Base-by-base conservation (phyloP, 306 rosid species). In the Arachis stenosperma region DNA sequence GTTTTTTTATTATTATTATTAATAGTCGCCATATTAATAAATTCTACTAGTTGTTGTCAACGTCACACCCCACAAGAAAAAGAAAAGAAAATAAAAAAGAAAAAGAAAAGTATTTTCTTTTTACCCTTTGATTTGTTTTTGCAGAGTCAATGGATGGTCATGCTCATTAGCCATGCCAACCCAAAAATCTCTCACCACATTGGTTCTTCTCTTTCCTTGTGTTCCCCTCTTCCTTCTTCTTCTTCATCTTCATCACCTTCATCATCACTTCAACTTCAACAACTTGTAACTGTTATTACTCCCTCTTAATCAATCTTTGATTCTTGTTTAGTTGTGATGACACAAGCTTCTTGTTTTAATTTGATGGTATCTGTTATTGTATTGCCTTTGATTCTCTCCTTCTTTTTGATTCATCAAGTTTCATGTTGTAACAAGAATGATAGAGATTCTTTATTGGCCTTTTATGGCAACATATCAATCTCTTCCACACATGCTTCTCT, bases 401-500 rank as follows among this genome's bases (percentile, higher is more conserved):
- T 73, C 9, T 78, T 76, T 30, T 53, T 63, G 2, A 53, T 68
- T 84, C 60, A 66, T 42, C 74, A 81, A 11, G 84, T 72, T 30
- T 81, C 86, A 6, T 69, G 73, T 59, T 93, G 98, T 67, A 30
- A 57, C 81, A 78, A 71, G 65, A 36, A 64, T 33, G 97, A 93
- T 36, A 77, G 52, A 8, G 85, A 75, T 36, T 77, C 89, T 3
- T 95, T 93, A 37, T 79, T 81, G 82, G 66, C 75, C 8, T 92
- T 83, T 63, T 53, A n/a, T 37, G 22, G 59, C 7, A 81, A 65
- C 61, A 47, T 87, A 36, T 70, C 89, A 5, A 48, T 62, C 6
- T 39, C 75, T 48, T 54, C 84, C 3, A 2, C 81, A 44, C 15
- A 71, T 59, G 55, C 47, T 41, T 58, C 84, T 29, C 89, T 89